phyloP scores from a whole-genome alignment of 768 basidiomycete species.

The Collybiopsis luxurians region DNA sequence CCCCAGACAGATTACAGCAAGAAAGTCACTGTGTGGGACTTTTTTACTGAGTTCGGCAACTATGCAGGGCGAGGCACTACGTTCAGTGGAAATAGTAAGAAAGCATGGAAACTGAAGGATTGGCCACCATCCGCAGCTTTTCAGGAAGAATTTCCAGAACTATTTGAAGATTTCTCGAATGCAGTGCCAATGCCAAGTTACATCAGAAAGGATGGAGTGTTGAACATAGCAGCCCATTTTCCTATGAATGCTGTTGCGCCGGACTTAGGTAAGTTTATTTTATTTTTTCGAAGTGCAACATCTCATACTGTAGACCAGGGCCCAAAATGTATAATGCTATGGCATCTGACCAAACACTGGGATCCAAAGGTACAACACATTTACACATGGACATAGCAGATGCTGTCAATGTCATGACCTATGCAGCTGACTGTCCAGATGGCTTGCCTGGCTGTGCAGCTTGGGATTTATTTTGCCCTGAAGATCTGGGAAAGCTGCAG shows the following conservation, averaged over 20 bases:
- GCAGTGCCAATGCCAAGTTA: constrained; percentile 88
- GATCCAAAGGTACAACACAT: constrained; percentile 82
- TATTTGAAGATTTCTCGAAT: constrained; percentile 81
- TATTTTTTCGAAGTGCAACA: background rate
- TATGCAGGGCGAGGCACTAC: constrained; percentile 25
- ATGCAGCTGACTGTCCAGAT: constrained; percentile 53
- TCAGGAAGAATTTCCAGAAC: constrained; percentile 74
- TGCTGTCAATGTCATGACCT: constrained; percentile 89
- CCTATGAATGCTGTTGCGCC: constrained; percentile 75
- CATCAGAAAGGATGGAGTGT: constrained; percentile 84
- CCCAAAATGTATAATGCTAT: constrained; percentile 97
- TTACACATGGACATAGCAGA: constrained; percentile 96
- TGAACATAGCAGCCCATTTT: constrained; percentile 89
- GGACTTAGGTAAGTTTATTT: constrained; percentile 62
- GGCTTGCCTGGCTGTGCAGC: constrained; percentile 78
- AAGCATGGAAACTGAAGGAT: constrained; percentile 56
- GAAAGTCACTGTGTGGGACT: constrained; percentile 66
- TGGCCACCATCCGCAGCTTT: constrained; percentile 93
- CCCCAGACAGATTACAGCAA: constrained; percentile 73
- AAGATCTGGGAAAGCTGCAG: constrained; percentile 79
- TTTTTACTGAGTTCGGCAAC: constrained; percentile 77
- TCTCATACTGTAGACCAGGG: constrained; percentile 39
- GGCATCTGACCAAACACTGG: constrained; percentile 60
- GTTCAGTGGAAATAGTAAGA: background rate
- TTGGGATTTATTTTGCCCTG: constrained; percentile 87